Conservation (phyloP, 306 rosid species). For the Vachellia collinsii region DNA sequence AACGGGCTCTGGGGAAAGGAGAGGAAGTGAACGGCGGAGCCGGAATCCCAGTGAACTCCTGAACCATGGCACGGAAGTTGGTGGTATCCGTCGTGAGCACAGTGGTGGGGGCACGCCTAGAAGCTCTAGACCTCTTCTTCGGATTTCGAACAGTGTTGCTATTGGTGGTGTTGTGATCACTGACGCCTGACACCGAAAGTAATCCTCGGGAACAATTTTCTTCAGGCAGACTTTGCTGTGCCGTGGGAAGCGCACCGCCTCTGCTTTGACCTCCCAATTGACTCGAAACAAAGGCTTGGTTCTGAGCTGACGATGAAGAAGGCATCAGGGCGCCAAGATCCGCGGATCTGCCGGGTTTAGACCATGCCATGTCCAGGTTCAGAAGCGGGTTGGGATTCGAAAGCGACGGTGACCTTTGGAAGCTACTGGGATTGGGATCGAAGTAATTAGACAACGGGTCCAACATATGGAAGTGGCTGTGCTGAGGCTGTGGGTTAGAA, state of each 20-base stretch:
- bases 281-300: constrained; percentile 45
- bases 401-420: constrained; percentile 44
- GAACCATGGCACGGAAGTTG: constrained; percentile 98
- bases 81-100: constrained; percentile 88
- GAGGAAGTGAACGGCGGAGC: constrained; percentile 88
- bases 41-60: constrained; percentile 96
- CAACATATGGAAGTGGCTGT: constrained; percentile 32
- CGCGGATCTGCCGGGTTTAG: constrained; percentile 57
- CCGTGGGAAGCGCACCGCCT: constrained; percentile 35
- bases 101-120: constrained; percentile 95
- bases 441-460: constrained; percentile 70
- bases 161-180: constrained; percentile 40
- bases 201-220: constrained; percentile 39
- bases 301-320: constrained; percentile 29
- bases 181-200: constrained; percentile 39
- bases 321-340: constrained; percentile 49
- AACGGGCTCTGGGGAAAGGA: constrained; percentile 64
- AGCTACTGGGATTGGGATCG: constrained; percentile 40
- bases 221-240: constrained; percentile 39
- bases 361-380: constrained; percentile 65
- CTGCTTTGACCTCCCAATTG: constrained; percentile 49
- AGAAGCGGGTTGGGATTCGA: constrained; percentile 37
- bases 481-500: constrained; percentile 25
- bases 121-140: constrained; percentile 89
- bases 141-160: constrained; percentile 62